Conservation (phyloP, 2,329 filamentous ascomycete genomes). For the Beauveria bassiana region DNA sequence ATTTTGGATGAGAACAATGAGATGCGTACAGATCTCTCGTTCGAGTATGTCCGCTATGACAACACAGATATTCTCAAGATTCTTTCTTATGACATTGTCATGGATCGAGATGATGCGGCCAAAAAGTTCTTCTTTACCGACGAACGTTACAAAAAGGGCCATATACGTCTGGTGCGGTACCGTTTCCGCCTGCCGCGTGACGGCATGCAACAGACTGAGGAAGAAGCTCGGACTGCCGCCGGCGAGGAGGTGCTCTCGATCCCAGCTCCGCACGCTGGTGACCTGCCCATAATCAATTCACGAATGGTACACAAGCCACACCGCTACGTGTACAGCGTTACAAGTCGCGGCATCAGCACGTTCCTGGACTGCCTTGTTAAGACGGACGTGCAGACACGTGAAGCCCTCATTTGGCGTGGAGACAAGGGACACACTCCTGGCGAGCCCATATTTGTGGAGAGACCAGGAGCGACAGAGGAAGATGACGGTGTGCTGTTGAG, state of each 20-base stretch:
- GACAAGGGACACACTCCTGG: constrained; percentile 55
- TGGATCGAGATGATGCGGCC: constrained; percentile 42
- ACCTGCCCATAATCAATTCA: constrained; percentile 61
- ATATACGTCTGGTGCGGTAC: constrained; percentile 35
- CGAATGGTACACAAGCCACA: constrained; percentile 41
- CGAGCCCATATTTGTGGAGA: constrained; percentile 59
- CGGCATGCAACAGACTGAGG: background rate
- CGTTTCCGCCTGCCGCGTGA: constrained; percentile 29
- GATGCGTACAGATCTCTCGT: constrained; percentile 42
- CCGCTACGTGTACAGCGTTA: constrained; percentile 53
- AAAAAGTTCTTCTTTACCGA: constrained; percentile 35
- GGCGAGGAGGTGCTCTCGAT: constrained; percentile 37
- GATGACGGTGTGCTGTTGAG: constrained; percentile 57
- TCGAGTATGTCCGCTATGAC: constrained; percentile 58
- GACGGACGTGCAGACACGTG: constrained; percentile 50
- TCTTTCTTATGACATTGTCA: constrained; percentile 63
- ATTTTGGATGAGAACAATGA: constrained; percentile 26
- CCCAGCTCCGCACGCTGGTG: constrained; percentile 46
- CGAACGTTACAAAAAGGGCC: constrained; percentile 27
- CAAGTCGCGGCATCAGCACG: constrained; percentile 49
- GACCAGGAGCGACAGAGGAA: constrained; percentile 37
- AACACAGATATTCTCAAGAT: constrained; percentile 56
- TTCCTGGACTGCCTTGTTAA: constrained; percentile 58
- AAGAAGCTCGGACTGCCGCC: constrained; percentile 14
- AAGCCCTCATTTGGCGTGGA: constrained; percentile 48